Percentiles rank a stretch among this genome's conserved stretches.
phyloP scores from a whole-genome alignment of 768 basidiomycete species.

The Pleurotus citrinopileatus region DNA sequence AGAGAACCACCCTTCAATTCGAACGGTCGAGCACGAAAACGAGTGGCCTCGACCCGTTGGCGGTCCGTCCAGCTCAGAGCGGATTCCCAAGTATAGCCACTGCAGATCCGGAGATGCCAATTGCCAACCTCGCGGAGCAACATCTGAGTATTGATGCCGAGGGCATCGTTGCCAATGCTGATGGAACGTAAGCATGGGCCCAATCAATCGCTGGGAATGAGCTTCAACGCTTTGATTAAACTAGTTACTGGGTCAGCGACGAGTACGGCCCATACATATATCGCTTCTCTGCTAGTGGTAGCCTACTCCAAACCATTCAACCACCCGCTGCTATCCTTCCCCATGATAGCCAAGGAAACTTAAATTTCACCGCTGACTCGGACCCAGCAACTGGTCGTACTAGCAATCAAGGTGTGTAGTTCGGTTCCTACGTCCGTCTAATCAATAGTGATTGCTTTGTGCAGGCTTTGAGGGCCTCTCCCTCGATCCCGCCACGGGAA shows the following conservation, averaged over 20 bases:
- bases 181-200: slow-evolving; percentile 61
- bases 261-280: slow-evolving; percentile 73
- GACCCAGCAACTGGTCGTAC: slow-evolving; percentile 52
- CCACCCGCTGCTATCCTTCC: slow-evolving; percentile 60
- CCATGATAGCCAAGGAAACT: slow-evolving; percentile 31
- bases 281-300: slow-evolving; percentile 42
- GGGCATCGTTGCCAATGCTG: slow-evolving; percentile 52
- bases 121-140: slow-evolving; percentile 36
- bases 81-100: slow-evolving; percentile 26
- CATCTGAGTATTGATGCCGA: slow-evolving; percentile 57
- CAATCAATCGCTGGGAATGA: too few relatives aligned
- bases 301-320: slow-evolving; percentile 53
- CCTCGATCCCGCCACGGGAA: slow-evolving; percentile 39
- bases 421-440: background rate
- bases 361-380: slow-evolving; percentile 49
- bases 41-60: slow-evolving; percentile 54
- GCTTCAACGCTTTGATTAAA: background rate
- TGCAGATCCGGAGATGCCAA: slow-evolving; percentile 45
- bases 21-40: slow-evolving; percentile 46
- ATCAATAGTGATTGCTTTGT: background rate
- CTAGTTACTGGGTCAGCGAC: slow-evolving; percentile 62
- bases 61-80: slow-evolving; percentile 36
- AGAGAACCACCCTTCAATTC: slow-evolving; percentile 43
- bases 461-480: slow-evolving; percentile 63
- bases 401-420: slow-evolving; percentile 47